These are phyloP conservation scores for Citrus trifoliata DNA, from an alignment of 345 rosid species.

Conservation along the genomic window DNA sequence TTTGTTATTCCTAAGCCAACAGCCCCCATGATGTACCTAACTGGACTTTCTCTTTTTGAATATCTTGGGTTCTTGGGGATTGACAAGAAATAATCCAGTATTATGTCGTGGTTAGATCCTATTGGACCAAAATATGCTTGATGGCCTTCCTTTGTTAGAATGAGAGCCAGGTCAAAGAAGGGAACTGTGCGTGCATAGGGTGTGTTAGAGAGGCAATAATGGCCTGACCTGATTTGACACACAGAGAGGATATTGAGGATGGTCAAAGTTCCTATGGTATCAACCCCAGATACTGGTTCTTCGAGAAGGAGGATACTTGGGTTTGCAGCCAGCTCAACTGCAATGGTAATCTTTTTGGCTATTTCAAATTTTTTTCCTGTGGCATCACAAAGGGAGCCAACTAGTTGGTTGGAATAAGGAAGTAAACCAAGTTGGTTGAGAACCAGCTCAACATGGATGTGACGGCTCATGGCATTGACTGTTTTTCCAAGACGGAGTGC, in stretches of 20 bases:
- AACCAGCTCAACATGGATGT: conserved; percentile 33
- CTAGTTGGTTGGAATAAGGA: conserved; percentile 29
- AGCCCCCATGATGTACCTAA: conserved; percentile 28
- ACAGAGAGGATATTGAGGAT: conserved; percentile 23
- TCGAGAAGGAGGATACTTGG: conserved; percentile 29
- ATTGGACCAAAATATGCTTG: conserved; percentile 31
- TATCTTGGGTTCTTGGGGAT: conserved; percentile 16
- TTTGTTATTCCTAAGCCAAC: conserved; percentile 24
- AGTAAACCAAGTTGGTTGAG: conserved; percentile 31
- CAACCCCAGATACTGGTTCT: conserved; percentile 28
- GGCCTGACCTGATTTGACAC: conserved; percentile 21
- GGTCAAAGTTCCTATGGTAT: conserved; percentile 13
- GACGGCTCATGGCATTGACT: background rate
- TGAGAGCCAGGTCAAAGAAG: conserved; percentile 31
- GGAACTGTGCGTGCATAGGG: conserved; percentile 15
- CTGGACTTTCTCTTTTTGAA: conserved; percentile 24
- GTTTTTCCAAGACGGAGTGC: conserved; percentile 26
- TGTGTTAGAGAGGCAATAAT: conserved; percentile 22
- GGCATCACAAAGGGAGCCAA: conserved; percentile 20
- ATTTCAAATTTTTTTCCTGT: conserved; percentile 31
- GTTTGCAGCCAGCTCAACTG: conserved; percentile 34
- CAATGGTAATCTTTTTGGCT: conserved; percentile 32
- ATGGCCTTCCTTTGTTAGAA: conserved; percentile 25
- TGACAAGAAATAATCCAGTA: conserved; percentile 27
- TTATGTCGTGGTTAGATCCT: conserved; percentile 17